These are phyloP conservation scores for Allium fistulosum DNA, from an alignment of 106 monocot genomes.

Conservation along the genomic window DNA sequence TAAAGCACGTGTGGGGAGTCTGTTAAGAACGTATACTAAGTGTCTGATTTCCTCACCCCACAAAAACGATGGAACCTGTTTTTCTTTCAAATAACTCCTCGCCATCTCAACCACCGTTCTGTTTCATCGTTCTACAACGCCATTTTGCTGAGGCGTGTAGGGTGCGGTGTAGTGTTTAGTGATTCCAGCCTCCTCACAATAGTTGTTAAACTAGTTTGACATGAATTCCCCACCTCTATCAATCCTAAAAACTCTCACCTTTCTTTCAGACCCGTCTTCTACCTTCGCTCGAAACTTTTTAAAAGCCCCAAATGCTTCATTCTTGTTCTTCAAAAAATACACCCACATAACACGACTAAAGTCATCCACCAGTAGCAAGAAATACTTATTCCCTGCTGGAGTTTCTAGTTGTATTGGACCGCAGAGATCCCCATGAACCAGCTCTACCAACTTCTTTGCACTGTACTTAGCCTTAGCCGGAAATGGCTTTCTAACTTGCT, in stretches of 20 bases:
- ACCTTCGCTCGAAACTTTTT: no score
- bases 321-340: neutral
- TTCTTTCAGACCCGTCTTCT: neutral
- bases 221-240: neutral
- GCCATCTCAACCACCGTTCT: neutral
- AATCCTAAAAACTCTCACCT: neutral
- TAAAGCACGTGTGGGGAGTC: neutral
- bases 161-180: no score
- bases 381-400: neutral
- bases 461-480: no score
- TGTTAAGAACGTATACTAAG: neutral
- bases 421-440: slow-evolving; percentile 8
- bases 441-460: neutral
- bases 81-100: neutral
- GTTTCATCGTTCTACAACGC: neutral
- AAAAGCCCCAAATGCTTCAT: slow-evolving; percentile 1
- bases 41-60: neutral
- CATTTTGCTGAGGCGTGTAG: neutral
- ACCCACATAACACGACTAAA: neutral
- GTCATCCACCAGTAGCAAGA: slow-evolving; percentile 12
- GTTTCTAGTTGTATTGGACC: slow-evolving; percentile 10
- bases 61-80: neutral
- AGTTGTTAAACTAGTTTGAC: neutral
- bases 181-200: neutral
- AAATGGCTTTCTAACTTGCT: no score